These are phyloP conservation scores for Clohesyomyces aquaticus DNA, from an alignment of 495 filamentous ascomycete species.

Conservation along the genomic window DNA sequence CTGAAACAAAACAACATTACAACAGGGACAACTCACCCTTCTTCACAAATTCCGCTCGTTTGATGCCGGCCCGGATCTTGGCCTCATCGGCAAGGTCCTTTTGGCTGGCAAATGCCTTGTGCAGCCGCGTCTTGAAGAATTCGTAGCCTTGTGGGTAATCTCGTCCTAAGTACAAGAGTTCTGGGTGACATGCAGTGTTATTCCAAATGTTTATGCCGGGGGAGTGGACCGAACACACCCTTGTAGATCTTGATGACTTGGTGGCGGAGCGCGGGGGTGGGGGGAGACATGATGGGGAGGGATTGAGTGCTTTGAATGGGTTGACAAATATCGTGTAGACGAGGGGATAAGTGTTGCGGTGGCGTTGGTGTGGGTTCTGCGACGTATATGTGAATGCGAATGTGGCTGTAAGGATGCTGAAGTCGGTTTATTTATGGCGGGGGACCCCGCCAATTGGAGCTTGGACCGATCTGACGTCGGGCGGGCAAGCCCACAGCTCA, in stretches of 20 bases:
- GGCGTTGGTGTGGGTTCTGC: no score
- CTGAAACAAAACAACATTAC: neutral
- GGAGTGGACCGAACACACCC: constrained; percentile 55
- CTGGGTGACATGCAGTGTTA: constrained; percentile 54
- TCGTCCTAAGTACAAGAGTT: constrained; percentile 80
- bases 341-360: no score
- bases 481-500: no score
- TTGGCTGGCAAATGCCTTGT: constrained; percentile 81
- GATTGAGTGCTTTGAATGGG: neutral
- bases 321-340: constrained; percentile 8
- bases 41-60: constrained; percentile 82
- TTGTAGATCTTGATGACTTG: constrained; percentile 92
- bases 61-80: constrained; percentile 74
- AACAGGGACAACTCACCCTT: constrained; percentile 64
- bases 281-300: constrained; percentile 39
- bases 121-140: constrained; percentile 80
- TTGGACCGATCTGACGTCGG: constrained; percentile 25
- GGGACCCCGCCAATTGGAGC: constrained; percentile 7
- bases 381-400: no score
- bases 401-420: neutral
- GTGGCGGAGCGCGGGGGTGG: constrained; percentile 58
- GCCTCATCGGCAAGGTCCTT: constrained; percentile 69
- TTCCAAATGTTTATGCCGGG: constrained; percentile 13
- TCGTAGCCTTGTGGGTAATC: constrained; percentile 86
- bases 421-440: constrained; percentile 1